phyloP scores from a whole-genome alignment of 129 eudicot genomes.

The Lactuca saligna region DNA sequence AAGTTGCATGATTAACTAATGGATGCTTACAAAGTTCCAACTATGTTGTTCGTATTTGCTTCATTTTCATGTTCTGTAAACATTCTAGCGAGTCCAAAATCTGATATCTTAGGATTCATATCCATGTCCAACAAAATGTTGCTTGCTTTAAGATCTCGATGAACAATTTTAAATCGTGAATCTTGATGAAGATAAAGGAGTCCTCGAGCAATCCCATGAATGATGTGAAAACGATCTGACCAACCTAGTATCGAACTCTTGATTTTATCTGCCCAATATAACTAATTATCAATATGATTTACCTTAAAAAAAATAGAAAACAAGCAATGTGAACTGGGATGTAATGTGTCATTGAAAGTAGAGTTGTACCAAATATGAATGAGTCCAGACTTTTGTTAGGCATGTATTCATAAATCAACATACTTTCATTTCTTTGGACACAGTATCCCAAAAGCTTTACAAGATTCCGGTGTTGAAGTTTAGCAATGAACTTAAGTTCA shows the following conservation, averaged over 20 bases:
- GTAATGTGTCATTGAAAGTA: neutral
- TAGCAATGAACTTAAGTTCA: slow-evolving; percentile 31
- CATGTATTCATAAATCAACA: slow-evolving; percentile 34
- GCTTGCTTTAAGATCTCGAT: slow-evolving; percentile 27
- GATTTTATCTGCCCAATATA: slow-evolving; percentile 3
- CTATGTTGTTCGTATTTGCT: slow-evolving; percentile 25
- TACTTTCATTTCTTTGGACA: slow-evolving; percentile 33
- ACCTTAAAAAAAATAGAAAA: neutral
- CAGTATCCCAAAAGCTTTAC: slow-evolving; percentile 46
- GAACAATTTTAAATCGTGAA: slow-evolving; percentile 23
- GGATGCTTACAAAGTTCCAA: slow-evolving; percentile 35
- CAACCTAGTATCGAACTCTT: neutral
- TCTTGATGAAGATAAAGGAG: slow-evolving; percentile 45
- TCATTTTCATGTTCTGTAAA: slow-evolving; percentile 25
- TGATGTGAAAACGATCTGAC: neutral
- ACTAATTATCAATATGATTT: neutral
- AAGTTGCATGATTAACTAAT: neutral
- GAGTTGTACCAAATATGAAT: slow-evolving; percentile 38
- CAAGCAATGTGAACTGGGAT: neutral
- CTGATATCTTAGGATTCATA: slow-evolving; percentile 42
- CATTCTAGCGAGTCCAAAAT: slow-evolving; percentile 37
- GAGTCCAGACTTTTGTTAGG: slow-evolving; percentile 42
- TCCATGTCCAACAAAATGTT: slow-evolving; percentile 19
- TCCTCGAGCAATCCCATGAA: slow-evolving; percentile 37
- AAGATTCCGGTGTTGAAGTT: slow-evolving; percentile 49